Evolutionary conservation across 1,284 basidiomycete species (phyloP).

Genomic region (Trichosporon faecale): DNA sequence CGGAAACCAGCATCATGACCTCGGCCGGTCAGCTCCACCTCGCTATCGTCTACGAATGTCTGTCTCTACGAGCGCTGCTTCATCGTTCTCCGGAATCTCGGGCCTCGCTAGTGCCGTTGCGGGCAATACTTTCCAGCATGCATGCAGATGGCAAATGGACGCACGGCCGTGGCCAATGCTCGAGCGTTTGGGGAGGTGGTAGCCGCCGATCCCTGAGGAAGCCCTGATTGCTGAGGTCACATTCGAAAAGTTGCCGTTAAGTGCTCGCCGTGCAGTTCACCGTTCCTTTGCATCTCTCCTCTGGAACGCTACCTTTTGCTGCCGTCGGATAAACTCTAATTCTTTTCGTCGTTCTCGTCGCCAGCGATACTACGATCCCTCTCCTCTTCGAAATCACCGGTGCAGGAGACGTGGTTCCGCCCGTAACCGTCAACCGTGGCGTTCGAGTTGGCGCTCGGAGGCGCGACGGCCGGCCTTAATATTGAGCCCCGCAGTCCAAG

Average conservation of each 20-base stretch:
- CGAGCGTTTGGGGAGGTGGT: neutral
- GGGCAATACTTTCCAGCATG: neutral
- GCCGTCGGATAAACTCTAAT: slow-evolving; percentile 2
- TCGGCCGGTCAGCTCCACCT: neutral
- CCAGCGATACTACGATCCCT: neutral
- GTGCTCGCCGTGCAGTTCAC: neutral
- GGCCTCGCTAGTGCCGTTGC: neutral
- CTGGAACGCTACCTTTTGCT: neutral
- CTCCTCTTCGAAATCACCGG: neutral
- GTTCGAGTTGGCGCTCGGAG: neutral
- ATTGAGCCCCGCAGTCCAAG: neutral
- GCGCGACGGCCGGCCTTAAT: neutral
- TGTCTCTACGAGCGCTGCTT: too few relatives aligned
- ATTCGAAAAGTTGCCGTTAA: neutral
- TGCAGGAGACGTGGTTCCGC: neutral
- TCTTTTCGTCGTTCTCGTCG: neutral
- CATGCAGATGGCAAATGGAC: neutral
- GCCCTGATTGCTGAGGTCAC: neutral
- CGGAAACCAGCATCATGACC: neutral
- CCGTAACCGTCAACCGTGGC: neutral
- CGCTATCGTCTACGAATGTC: neutral
- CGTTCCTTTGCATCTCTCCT: neutral
- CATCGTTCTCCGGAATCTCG: neutral
- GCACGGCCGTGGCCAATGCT: neutral
- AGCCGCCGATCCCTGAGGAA: neutral